These are phyloP conservation scores for Sporothrix pallida DNA, from an alignment of 2,329 filamentous ascomycete genomes.

Conservation along the genomic window DNA sequence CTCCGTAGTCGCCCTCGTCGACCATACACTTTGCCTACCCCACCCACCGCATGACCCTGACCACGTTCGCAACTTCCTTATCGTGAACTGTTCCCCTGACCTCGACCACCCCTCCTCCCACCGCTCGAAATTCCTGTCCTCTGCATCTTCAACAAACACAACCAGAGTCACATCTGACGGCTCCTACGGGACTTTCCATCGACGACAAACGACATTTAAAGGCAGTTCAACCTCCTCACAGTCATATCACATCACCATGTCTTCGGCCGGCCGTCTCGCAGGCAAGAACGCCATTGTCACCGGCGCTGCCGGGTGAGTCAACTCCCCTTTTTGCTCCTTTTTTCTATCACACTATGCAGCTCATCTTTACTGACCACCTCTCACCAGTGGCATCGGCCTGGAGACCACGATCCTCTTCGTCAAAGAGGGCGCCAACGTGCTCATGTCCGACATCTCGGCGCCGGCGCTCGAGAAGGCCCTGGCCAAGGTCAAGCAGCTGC, in stretches of 20 bases:
- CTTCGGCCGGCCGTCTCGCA: slow-evolving; percentile 55
- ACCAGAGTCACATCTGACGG: not conserved
- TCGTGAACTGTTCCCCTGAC: slow-evolving; percentile 1
- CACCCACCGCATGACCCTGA: slow-evolving; percentile 9
- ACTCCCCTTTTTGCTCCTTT: too few species aligned
- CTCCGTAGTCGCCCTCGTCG: slow-evolving; percentile 16
- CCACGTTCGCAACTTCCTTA: slow-evolving; percentile 8
- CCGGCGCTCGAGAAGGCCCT: slow-evolving; percentile 78
- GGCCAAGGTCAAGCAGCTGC: slow-evolving; percentile 74
- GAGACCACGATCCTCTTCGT: slow-evolving; percentile 90
- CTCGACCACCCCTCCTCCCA: not conserved
- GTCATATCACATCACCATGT: not conserved
- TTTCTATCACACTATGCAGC: too few species aligned
- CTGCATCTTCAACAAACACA: not conserved
- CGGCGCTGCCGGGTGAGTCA: slow-evolving; percentile 78
- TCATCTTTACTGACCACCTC: not conserved
- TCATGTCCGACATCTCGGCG: slow-evolving; percentile 84
- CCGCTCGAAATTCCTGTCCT: not conserved
- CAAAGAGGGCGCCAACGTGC: slow-evolving; percentile 82
- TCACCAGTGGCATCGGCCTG: slow-evolving; percentile 80
- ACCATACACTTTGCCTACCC: not conserved
- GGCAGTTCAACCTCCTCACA: slow-evolving; percentile 4
- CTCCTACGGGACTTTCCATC: not conserved
- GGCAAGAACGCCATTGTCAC: slow-evolving; percentile 76
- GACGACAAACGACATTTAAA: not conserved